Base-by-base conservation (phyloP, 106 monocot species). In the Hemerocallis citrina region DNA sequence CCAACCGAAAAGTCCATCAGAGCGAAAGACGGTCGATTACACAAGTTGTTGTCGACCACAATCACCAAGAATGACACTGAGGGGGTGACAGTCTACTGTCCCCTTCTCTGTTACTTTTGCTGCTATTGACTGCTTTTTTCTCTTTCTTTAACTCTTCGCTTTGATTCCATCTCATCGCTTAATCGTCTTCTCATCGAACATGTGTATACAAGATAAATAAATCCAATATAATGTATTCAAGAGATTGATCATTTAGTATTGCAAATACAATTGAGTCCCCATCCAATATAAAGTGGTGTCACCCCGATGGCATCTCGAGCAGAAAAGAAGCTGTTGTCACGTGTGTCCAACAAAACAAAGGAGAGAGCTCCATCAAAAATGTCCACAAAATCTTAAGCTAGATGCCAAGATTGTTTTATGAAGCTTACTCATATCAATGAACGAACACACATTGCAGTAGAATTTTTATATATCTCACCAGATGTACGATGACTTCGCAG, bases 231-330 rank as follows among this genome's bases (percentile, higher is more conserved):
- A 7, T 21, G 19, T 7, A 6, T 13, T 11, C 21, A 47, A 5
- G 21, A 47, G 21, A 47, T 2, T 21, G 23, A 47, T 22, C 19
- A 50, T 12, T 5, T 13, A 50, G 25, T 27, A 21, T 8, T 21
- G 10, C 50, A 21, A 20, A 45, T 70, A 82, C 84, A 79, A 60
- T 84, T 72, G 27, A 79, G 63, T 6, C 72, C 84, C 84, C 84
- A 84, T 8, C 84, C 84, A 19, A 84, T 61, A 58, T 79, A 84
- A 20, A 84, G 84, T 6, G 79, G 68, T 16, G 84, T 84, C 33
- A 84, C 35, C 29, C 84, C 84, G 15, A 84, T 72, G 13, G 79
- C 79, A 72, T 84, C 84, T n/a, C 84, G 63, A 48, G 84, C 84
- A 42, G 55, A 79, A 15, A 84, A 35, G 71, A 75, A 84, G 50